Evolutionary conservation across 2,329 filamentous ascomycete species (phyloP).

Genomic region (Didymella pomorum): DNA sequence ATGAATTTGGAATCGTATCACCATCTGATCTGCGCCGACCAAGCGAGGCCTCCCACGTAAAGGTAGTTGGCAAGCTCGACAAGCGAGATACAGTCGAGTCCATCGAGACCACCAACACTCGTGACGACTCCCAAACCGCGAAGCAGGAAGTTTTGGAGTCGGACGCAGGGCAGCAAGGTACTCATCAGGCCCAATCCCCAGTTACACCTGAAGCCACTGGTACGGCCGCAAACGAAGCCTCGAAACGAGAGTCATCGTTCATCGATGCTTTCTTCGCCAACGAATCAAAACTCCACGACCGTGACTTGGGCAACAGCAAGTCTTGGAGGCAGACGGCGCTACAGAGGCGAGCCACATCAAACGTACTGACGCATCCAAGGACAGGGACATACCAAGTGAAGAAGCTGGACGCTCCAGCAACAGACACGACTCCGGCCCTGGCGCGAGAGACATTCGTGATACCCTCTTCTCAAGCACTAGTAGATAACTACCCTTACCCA

Average conservation of each 20-base stretch:
- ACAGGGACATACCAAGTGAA: neutral
- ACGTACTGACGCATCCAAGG: neutral
- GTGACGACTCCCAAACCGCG: neutral
- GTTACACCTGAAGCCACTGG: neutral
- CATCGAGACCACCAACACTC: neutral
- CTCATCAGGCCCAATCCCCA: neutral
- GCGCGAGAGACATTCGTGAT: constrained; percentile 11
- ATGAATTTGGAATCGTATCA: constrained; percentile 37
- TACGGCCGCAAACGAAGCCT: constrained; percentile 4
- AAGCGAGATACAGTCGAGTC: neutral
- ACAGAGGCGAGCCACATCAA: constrained; percentile 19
- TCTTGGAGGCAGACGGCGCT: constrained; percentile 41
- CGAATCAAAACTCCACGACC: constrained; percentile 6
- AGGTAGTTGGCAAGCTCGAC: constrained; percentile 3
- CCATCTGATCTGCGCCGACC: constrained; percentile 46
- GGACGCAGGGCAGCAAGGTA: neutral
- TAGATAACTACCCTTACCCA: constrained; percentile 17
- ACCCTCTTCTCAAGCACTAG: constrained; percentile 16
- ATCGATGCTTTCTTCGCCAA: constrained; percentile 37
- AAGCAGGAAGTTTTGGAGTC: too few species aligned
- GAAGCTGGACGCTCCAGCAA: neutral
- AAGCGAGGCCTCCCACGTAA: constrained; percentile 25
- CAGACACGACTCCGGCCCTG: neutral
- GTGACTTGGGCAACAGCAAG: constrained; percentile 8
- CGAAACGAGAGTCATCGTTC: constrained; percentile 28